phyloP scores from a whole-genome alignment of 1,139 yeast genomes.

The Torulaspora globosa region DNA sequence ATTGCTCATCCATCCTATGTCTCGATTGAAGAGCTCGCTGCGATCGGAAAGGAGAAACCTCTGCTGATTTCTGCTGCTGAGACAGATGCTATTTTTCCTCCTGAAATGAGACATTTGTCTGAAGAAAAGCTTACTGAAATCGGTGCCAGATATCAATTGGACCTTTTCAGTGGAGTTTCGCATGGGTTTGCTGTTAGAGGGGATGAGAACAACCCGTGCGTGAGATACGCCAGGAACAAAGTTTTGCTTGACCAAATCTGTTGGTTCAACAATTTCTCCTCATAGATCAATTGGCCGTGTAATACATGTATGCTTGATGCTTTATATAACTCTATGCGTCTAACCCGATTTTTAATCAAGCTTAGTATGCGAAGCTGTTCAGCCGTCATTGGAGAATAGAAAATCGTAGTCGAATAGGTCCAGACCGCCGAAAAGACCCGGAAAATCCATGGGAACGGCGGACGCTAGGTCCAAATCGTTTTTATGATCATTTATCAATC shows the following conservation, averaged over 20 bases:
- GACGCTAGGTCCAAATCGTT: conserved; percentile 5
- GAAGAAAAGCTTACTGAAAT: conserved; percentile 53
- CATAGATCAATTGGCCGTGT: conserved; percentile 1
- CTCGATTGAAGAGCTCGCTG: conserved; percentile 56
- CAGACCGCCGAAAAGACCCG: conserved; percentile 28
- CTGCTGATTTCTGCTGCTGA: conserved; percentile 70
- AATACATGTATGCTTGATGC: not conserved
- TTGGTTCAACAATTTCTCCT: conserved; percentile 42
- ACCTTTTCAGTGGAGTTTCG: conserved; percentile 54
- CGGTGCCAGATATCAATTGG: conserved; percentile 53
- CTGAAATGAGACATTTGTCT: conserved; percentile 57
- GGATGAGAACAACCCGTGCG: conserved; percentile 52
- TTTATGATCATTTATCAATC: not conserved
- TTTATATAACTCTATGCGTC: not conserved
- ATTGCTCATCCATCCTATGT: conserved; percentile 79
- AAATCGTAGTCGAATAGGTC: conserved; percentile 34
- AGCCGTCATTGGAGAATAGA: conserved; percentile 25
- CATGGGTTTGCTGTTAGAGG: conserved; percentile 84
- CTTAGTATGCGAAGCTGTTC: not conserved
- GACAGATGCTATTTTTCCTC: conserved; percentile 56
- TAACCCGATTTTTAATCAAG: not conserved
- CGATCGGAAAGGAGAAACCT: conserved; percentile 49
- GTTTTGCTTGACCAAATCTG: conserved; percentile 54
- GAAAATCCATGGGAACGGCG: conserved; percentile 12
- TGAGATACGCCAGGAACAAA: conserved; percentile 67